Evolutionary conservation across 176 grass and related monocot species (phyloP), one percentile per base, ranked within the genome.

Genomic region (Pharus latifolius): DNA sequence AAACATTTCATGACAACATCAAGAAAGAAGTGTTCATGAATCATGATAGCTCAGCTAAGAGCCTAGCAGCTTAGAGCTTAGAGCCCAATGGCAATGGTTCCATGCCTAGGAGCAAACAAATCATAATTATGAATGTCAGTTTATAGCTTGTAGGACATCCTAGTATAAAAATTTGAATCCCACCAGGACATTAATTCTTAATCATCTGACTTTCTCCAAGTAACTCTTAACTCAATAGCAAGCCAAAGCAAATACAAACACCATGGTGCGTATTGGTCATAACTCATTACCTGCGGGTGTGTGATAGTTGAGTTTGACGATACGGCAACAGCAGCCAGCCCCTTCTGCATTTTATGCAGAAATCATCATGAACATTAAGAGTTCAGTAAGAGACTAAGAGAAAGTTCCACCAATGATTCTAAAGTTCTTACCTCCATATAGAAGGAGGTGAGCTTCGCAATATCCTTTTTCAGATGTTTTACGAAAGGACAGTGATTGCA

Each of bases 401-500:
- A 63, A 22, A 7, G 2, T 17, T 69, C 12, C 20, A 49, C 0
- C n/a, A 27, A 2, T 28, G 53, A 11, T 56, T 38, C 6, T 53
- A 56, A 34, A 29, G 43, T 44, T 29, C 57, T 62, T 88, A 92
- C 92, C 82, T 41, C 84, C 65, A 67, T 82, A 71, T 96, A 96
- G 73, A 96, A 96, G 31, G 67, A 80, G 10, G 88, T 77, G 65
- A 96, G 80, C 54, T 92, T 96, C 7, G 70, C 68, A 55, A 96
- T 96, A 70, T 89, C 83, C 64, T 89, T 96, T 34, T 87, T 96
- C 42, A 96, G 74, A 65, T 96, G 88, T 37, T 84, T 92, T 22
- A 96, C 93, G 82, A 92, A 96, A 15, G 93, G 93, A 22, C 93
- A 96, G 33, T 96, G 93, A 37, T 96, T 96, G 50, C 80, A 87